Evolutionary conservation across 2,329 filamentous ascomycete genomes (phyloP).

Genomic region (Botrytis deweyae): DNA sequence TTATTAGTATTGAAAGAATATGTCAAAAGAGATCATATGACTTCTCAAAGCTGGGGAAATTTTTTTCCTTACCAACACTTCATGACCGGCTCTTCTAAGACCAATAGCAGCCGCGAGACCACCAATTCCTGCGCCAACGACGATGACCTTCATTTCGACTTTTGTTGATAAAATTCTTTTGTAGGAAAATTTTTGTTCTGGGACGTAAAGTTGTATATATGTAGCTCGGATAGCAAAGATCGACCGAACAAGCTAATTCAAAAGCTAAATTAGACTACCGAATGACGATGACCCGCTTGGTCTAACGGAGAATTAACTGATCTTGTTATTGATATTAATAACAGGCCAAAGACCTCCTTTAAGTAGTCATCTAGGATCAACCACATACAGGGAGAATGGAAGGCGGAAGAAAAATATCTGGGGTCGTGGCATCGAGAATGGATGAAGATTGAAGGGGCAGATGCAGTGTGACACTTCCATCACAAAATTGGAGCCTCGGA

Average conservation of each 20-base stretch:
- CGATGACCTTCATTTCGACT: constrained; percentile 25
- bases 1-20: constrained; percentile 21
- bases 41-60: neutral
- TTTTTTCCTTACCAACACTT: constrained; percentile 26
- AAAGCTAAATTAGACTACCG: neutral
- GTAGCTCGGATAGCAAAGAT: neutral
- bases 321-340: neutral
- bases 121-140: constrained; percentile 48
- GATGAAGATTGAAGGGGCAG: neutral
- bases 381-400: neutral
- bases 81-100: constrained; percentile 31
- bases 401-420: neutral
- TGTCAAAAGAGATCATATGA: too few relatives aligned
- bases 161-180: neutral
- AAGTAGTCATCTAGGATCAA: neutral
- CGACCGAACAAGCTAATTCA: neutral
- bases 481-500: neutral
- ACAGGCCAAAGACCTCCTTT: neutral
- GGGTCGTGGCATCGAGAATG: neutral
- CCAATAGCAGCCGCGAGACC: constrained; percentile 54
- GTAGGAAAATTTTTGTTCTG: too few relatives aligned
- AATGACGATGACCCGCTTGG: neutral
- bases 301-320: neutral
- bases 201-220: too few relatives aligned
- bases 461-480: neutral